Conservation (phyloP, 345 rosid species). For the Brassica nigra region DNA sequence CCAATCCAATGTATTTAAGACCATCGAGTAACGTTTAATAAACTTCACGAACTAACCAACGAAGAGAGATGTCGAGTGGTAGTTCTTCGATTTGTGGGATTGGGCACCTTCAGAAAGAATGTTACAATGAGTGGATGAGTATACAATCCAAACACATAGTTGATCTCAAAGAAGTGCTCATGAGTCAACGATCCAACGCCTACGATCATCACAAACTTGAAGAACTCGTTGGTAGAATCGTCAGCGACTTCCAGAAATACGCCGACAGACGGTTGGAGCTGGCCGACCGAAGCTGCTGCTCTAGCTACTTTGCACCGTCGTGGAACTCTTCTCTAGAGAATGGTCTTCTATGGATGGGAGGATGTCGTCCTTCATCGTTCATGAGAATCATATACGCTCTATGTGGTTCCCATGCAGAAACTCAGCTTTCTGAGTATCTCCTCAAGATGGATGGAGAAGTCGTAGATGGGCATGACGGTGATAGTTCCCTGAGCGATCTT, state of each 20-base stretch:
- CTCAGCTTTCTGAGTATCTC: conserved; percentile 20
- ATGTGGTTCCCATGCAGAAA: conserved; percentile 38
- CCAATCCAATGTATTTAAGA: conserved; percentile 14
- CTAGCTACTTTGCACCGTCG: conserved; percentile 32
- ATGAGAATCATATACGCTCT: conserved; percentile 44
- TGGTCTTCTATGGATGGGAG: conserved; percentile 49
- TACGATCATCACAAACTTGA: background rate
- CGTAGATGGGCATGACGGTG: background rate
- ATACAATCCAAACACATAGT: conserved; percentile 27
- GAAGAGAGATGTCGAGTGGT: conserved; percentile 15
- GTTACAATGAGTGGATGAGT: conserved; percentile 40
- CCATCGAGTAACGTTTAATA: background rate
- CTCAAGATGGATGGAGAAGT: background rate
- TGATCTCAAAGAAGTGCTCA: conserved; percentile 39
- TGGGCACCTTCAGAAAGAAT: conserved; percentile 18
- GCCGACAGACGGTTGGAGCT: conserved; percentile 25
- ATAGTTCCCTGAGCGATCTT: conserved; percentile 33
- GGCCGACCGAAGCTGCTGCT: conserved; percentile 4
- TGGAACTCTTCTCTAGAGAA: conserved; percentile 43
- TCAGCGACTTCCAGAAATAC: conserved; percentile 35
- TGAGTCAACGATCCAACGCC: conserved; percentile 2
- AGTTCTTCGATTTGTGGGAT: conserved; percentile 12
- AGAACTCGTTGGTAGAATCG: conserved; percentile 18
- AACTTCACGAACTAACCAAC: conserved; percentile 5
- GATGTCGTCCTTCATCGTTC: conserved; percentile 52